These are phyloP conservation scores for Cymbopogon flexuosus DNA, from an alignment of 202 grass and related monocot species.

Conservation along the genomic window DNA sequence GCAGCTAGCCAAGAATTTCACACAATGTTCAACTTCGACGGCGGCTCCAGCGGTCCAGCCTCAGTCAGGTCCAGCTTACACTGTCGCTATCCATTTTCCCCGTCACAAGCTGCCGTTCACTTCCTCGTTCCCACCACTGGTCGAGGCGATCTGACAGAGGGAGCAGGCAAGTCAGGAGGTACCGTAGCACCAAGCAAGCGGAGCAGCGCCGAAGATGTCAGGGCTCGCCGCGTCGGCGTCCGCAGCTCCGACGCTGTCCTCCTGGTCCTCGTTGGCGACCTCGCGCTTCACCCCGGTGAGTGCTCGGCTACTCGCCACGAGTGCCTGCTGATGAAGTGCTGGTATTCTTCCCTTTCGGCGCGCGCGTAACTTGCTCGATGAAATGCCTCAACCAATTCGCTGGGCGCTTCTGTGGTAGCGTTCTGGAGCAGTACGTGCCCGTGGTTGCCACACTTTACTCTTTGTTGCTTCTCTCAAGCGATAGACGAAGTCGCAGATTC, in stretches of 20 bases:
- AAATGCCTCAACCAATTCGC: constrained; percentile 1
- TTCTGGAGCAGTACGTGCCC: not conserved
- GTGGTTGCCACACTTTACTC: not conserved
- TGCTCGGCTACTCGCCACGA: not conserved
- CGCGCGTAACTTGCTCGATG: constrained; percentile 6
- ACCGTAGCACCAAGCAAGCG: not conserved
- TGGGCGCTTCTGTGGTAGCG: not conserved
- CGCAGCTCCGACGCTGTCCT: constrained; percentile 1
- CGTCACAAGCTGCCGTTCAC: not conserved
- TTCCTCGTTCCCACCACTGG: not conserved
- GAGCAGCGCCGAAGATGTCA: constrained; percentile 5
- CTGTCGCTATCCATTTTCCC: not conserved
- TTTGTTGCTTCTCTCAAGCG: too few relatives aligned
- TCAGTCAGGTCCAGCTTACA: not conserved
- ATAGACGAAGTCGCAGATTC: not conserved
- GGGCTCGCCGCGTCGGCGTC: constrained; percentile 15
- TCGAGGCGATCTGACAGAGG: not conserved
- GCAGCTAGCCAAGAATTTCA: too few relatives aligned
- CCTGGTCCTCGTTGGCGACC: not conserved
- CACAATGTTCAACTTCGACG: not conserved
- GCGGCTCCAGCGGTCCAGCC: not conserved
- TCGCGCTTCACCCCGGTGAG: constrained; percentile 38
- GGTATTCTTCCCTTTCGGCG: not conserved
- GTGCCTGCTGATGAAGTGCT: not conserved
- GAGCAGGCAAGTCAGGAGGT: not conserved